Evolutionary conservation across 331 rosid species (phyloP).

Genomic region (Prunus yedoensis): DNA sequence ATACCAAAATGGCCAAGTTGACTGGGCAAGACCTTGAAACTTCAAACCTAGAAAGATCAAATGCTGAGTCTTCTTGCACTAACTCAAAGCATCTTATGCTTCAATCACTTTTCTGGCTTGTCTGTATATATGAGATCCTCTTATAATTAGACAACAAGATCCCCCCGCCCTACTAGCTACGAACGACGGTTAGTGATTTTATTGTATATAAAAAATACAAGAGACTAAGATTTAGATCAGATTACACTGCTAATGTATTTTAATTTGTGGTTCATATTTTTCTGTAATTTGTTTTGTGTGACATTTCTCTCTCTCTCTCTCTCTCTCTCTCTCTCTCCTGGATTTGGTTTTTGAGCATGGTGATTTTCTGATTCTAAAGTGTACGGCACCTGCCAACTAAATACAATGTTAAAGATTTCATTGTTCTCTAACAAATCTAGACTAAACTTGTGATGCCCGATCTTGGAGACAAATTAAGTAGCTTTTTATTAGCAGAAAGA

Average conservation of each 20-base stretch:
- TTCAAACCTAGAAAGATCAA: slow-evolving; percentile 4
- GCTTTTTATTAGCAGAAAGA: slow-evolving; percentile 29
- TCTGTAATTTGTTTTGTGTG: background rate
- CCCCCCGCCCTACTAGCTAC: slow-evolving; percentile 1
- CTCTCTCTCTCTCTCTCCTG: background rate
- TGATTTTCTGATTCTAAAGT: slow-evolving; percentile 39
- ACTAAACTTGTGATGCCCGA: slow-evolving; percentile 38
- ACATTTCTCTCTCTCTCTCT: too few species aligned
- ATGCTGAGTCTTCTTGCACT: slow-evolving; percentile 45
- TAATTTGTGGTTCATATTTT: slow-evolving; percentile 18
- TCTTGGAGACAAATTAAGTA: slow-evolving; percentile 32
- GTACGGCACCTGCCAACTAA: slow-evolving; percentile 47
- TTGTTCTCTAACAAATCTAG: slow-evolving; percentile 29
- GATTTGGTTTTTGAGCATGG: slow-evolving; percentile 46
- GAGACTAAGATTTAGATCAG: slow-evolving; percentile 39
- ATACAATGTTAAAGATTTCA: slow-evolving; percentile 22
- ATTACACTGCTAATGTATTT: slow-evolving; percentile 36
- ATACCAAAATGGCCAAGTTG: slow-evolving; percentile 24
- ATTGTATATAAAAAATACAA: slow-evolving; percentile 25
- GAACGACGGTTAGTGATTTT: slow-evolving; percentile 27
- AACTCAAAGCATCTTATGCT: slow-evolving; percentile 34
- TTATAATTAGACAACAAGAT: slow-evolving; percentile 28
- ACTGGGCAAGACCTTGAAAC: slow-evolving; percentile 26
- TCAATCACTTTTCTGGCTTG: slow-evolving; percentile 7
- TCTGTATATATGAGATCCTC: slow-evolving; percentile 27